Conservation (phyloP, 176 grass and related monocot species). For the Lolium rigidum region DNA sequence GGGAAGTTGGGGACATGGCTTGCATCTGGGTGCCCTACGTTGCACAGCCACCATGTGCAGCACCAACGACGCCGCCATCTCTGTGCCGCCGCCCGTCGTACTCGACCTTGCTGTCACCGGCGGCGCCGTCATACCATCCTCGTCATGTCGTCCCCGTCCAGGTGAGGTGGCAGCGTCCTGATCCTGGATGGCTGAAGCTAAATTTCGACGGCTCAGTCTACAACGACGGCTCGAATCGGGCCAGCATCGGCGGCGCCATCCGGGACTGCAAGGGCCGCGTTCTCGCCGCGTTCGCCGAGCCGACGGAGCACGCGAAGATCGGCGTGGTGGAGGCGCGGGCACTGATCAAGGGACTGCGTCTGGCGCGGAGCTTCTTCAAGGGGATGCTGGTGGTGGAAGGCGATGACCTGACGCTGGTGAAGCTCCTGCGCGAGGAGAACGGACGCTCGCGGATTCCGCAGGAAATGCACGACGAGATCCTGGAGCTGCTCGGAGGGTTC, state of each 20-base stretch:
- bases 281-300: not conserved
- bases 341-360: not conserved
- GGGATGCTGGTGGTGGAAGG: not conserved
- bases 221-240: not conserved
- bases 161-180: too few relatives aligned
- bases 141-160: too few relatives aligned
- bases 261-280: not conserved
- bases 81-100: too few relatives aligned
- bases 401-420: conserved; percentile 4
- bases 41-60: too few relatives aligned
- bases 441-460: not conserved
- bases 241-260: conserved; percentile 7
- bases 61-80: too few relatives aligned
- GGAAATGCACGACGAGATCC: not conserved
- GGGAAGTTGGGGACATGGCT: too few relatives aligned
- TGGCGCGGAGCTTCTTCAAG: not conserved
- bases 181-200: too few relatives aligned
- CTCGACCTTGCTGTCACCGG: too few relatives aligned
- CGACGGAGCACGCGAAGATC: not conserved
- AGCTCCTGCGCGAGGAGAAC: not conserved
- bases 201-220: not conserved
- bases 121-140: too few relatives aligned
- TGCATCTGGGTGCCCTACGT: too few relatives aligned
- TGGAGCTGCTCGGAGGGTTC: too few relatives aligned
- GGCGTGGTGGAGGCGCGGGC: conserved; percentile 24